Conservation (phyloP, 2,329 filamentous ascomycete species). For the Allantophomopsis lycopodina region DNA sequence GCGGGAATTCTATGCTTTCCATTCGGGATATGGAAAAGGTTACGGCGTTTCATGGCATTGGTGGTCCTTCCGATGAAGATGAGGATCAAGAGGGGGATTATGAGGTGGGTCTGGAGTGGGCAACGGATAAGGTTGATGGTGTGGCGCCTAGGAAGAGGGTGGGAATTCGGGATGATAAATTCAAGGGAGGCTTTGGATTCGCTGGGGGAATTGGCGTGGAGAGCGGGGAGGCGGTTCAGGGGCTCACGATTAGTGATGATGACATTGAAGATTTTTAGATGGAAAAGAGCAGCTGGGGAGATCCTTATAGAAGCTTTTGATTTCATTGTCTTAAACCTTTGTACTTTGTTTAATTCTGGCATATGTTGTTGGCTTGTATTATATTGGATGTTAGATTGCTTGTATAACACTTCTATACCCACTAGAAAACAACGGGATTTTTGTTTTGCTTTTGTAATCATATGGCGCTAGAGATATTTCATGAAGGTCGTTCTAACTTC, state of each 20-base stretch:
- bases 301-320: no score
- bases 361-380: no score
- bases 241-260: slow-evolving; percentile 65
- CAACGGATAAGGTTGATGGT: slow-evolving; percentile 48
- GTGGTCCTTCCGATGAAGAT: slow-evolving; percentile 24
- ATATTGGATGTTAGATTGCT: no score
- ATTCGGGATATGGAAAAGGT: slow-evolving; percentile 24
- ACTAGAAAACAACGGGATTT: no score
- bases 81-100: slow-evolving; percentile 28
- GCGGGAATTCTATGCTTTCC: slow-evolving; percentile 14
- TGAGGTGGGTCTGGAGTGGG: slow-evolving; percentile 33
- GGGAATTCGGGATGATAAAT: slow-evolving; percentile 6
- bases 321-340: no score
- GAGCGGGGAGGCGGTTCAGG: slow-evolving; percentile 33
- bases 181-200: slow-evolving; percentile 8
- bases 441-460: no score
- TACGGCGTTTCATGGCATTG: slow-evolving; percentile 18
- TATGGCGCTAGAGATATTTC: no score
- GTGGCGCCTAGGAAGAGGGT: slow-evolving; percentile 31
- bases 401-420: no score
- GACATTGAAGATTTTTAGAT: slow-evolving; percentile 56
- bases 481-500: no score
- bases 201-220: slow-evolving; percentile 7
- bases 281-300: no score
- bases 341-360: no score